Evolutionary conservation across 345 rosid genomes (phyloP).

Genomic region (Rhizophora apiculata): DNA sequence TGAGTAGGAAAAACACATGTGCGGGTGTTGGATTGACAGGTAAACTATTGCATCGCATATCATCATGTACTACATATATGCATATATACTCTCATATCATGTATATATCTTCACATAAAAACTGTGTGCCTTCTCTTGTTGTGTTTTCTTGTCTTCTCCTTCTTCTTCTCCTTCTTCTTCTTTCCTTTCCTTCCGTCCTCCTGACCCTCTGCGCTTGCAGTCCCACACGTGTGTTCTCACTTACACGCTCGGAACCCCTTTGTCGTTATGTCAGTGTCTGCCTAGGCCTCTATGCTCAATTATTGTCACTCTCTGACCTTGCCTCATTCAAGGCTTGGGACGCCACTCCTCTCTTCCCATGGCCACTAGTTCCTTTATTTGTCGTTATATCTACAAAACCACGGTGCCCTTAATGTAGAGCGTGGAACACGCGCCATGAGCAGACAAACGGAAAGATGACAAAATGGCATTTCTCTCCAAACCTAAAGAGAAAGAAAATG

Average conservation of each 20-base stretch:
- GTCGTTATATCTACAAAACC: neutral
- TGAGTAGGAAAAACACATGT: neutral
- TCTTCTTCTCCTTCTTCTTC: neutral
- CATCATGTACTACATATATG: neutral
- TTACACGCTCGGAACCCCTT: conserved; percentile 23
- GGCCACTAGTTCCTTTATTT: neutral
- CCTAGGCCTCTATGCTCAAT: conserved; percentile 17
- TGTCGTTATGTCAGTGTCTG: conserved; percentile 6
- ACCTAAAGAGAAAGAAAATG: too few species aligned
- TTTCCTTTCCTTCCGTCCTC: neutral
- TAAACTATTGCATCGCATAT: neutral
- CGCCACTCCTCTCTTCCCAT: neutral
- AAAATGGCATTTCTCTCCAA: too few species aligned
- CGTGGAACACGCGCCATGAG: neutral
- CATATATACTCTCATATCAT: conserved; percentile 5
- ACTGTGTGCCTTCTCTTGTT: neutral
- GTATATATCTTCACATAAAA: conserved; percentile 2
- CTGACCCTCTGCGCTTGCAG: neutral
- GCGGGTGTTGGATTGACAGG: conserved; percentile 6
- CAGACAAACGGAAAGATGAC: too few species aligned
- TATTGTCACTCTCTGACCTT: conserved; percentile 7
- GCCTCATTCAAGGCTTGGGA: conserved; percentile 24
- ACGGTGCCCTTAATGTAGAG: neutral
- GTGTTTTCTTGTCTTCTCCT: too few species aligned
- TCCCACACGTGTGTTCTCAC: conserved; percentile 23